Conservation (phyloP, 257 asterid genomes). For the Hygrophila difformis region DNA sequence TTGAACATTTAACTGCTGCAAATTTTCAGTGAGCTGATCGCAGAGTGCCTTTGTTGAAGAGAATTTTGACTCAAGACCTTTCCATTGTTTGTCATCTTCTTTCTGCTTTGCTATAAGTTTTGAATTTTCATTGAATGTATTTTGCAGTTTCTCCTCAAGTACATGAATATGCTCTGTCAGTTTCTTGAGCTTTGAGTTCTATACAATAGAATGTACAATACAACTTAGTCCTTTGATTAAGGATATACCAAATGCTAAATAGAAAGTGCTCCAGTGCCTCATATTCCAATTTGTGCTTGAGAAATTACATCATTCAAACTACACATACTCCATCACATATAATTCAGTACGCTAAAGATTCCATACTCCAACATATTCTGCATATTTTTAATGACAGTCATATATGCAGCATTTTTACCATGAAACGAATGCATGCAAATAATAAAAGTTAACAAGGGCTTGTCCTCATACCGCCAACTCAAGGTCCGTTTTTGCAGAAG, state of each 20-base stretch:
- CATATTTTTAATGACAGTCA: no score
- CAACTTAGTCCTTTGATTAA: slow-evolving; percentile 15
- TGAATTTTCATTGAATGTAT: slow-evolving; percentile 78
- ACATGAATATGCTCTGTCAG: slow-evolving; percentile 51
- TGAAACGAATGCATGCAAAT: no score
- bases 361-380: no score
- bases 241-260: slow-evolving; percentile 9
- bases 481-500: slow-evolving; percentile 80
- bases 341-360: no score
- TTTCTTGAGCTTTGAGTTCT: slow-evolving; percentile 84
- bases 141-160: slow-evolving; percentile 84
- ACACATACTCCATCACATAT: not conserved
- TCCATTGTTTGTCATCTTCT: slow-evolving; percentile 97
- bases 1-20: slow-evolving; percentile 64
- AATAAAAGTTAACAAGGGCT: slow-evolving; percentile 10
- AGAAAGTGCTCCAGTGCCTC: slow-evolving; percentile 3
- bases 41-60: slow-evolving; percentile 68
- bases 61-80: slow-evolving; percentile 83
- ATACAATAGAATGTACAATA: slow-evolving; percentile 23
- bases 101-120: slow-evolving; percentile 77
- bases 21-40: slow-evolving; percentile 71
- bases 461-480: slow-evolving; percentile 53
- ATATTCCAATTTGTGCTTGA: slow-evolving; percentile 11
- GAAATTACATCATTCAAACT: not conserved
- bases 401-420: no score